phyloP scores from a whole-genome alignment of 2,329 filamentous ascomycete genomes.

The Fusarium armeniacum region DNA sequence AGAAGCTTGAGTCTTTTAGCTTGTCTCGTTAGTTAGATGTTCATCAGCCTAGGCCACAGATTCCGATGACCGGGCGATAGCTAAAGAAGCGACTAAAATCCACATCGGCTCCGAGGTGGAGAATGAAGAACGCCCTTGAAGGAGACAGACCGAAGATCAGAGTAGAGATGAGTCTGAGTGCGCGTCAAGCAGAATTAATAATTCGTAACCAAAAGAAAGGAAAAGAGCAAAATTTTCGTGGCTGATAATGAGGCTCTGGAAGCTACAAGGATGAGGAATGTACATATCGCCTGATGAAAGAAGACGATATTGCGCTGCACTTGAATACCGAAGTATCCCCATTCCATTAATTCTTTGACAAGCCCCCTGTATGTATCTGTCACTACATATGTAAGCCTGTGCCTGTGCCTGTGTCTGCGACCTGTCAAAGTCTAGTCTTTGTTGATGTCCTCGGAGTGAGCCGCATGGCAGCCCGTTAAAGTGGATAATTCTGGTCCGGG shows the following conservation, averaged over 20 bases:
- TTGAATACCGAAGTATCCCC: conserved; percentile 49
- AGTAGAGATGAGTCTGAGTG: neutral
- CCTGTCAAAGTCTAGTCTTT: neutral
- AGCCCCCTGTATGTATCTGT: neutral
- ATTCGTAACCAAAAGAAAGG: neutral
- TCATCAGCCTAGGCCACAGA: conserved; percentile 41
- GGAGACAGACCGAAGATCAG: conserved; percentile 7
- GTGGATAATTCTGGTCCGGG: conserved; percentile 7
- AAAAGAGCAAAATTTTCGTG: neutral
- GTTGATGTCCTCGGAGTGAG: conserved; percentile 34
- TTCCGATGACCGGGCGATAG: conserved; percentile 45
- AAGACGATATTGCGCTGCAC: conserved; percentile 11
- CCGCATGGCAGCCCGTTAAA: conserved; percentile 37
- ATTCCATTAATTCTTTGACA: neutral
- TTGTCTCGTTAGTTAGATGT: conserved; percentile 10
- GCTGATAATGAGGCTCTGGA: conserved; percentile 12
- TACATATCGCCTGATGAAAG: conserved; percentile 9
- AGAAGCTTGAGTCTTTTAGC: conserved; percentile 35
- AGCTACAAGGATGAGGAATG: conserved; percentile 23
- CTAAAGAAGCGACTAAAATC: neutral
- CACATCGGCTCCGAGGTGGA: conserved; percentile 46
- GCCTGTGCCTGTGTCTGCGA: neutral
- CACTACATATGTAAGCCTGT: no score
- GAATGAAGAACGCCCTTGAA: neutral
- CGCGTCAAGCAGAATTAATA: neutral